Conservation (phyloP, 1,139 yeast genomes). For the Candida neerlandica region DNA sequence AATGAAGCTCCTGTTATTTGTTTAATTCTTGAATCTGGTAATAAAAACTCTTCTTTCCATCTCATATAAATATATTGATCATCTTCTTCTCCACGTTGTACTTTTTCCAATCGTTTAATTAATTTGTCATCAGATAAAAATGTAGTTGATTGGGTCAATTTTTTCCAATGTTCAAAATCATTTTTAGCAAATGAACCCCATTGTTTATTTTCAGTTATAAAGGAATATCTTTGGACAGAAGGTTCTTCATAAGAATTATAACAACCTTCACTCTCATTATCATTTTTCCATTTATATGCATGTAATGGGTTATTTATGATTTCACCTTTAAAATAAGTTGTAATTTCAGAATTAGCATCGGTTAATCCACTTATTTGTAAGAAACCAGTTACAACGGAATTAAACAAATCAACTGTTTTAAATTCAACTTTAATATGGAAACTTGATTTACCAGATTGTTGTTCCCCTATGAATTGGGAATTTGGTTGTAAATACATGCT, state of each 20-base stretch:
- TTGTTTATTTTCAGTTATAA: conserved; percentile 40
- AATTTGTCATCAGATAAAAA: conserved; percentile 27
- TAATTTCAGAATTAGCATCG: conserved; percentile 71
- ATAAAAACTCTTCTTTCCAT: conserved; percentile 89
- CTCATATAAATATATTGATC: conserved; percentile 73
- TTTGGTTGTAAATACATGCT: conserved; percentile 61
- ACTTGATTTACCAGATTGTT: conserved; percentile 67
- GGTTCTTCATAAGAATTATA: conserved; percentile 14
- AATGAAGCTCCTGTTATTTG: conserved; percentile 80
- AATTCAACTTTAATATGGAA: conserved; percentile 75
- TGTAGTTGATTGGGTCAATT: conserved; percentile 54
- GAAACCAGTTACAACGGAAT: conserved; percentile 72
- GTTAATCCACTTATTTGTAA: conserved; percentile 81
- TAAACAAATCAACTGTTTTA: conserved; percentile 64
- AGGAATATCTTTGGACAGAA: conserved; percentile 31
- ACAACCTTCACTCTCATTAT: conserved; percentile 15
- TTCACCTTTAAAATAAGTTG: conserved; percentile 87
- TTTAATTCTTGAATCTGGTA: conserved; percentile 76
- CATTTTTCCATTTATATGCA: conserved; percentile 1
- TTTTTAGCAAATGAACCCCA: conserved; percentile 70
- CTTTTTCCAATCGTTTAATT: conserved; percentile 28
- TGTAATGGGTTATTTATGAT: conserved; percentile 63
- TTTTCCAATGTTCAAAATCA: conserved; percentile 86
- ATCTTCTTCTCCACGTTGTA: conserved; percentile 34
- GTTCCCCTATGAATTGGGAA: conserved; percentile 66